Evolutionary conservation across 2,329 filamentous ascomycete genomes (phyloP).

Genomic region (Ophiostoma perfectum): DNA sequence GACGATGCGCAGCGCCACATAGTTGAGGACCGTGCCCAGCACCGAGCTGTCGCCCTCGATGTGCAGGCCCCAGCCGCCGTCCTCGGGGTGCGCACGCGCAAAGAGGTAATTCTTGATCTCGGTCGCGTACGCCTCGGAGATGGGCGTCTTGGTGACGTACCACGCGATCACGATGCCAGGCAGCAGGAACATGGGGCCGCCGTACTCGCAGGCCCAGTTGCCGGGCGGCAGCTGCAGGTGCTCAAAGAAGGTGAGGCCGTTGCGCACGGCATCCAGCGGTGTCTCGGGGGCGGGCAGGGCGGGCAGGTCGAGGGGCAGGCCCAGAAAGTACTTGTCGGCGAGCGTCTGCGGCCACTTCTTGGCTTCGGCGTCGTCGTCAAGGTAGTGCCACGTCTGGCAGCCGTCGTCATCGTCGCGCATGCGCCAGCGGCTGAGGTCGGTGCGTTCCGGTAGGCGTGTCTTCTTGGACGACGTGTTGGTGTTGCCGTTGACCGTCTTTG

Average conservation of each 20-base stretch:
- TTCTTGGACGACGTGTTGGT: background rate
- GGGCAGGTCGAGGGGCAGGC: constrained; percentile 70
- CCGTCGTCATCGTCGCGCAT: constrained; percentile 78
- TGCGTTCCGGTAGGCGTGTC: constrained; percentile 43
- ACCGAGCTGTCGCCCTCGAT: constrained; percentile 90
- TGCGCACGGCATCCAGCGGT: constrained; percentile 70
- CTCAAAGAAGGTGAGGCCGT: constrained; percentile 83
- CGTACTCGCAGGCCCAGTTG: constrained; percentile 97
- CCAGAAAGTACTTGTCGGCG: constrained; percentile 86
- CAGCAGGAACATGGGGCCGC: constrained; percentile 91
- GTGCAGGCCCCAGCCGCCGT: constrained; percentile 96
- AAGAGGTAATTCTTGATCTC: constrained; percentile 93
- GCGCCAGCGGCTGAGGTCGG: constrained; percentile 79
- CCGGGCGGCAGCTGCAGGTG: constrained; percentile 82
- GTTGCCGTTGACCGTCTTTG: background rate
- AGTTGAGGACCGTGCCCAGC: constrained; percentile 87
- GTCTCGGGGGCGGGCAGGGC: constrained; percentile 63
- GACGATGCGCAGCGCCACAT: constrained; percentile 71
- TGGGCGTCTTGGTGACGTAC: constrained; percentile 83
- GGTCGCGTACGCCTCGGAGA: constrained; percentile 70
- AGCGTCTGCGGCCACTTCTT: constrained; percentile 77
- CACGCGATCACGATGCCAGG: constrained; percentile 79
- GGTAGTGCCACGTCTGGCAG: constrained; percentile 89
- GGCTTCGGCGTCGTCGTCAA: constrained; percentile 64
- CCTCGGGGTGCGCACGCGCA: constrained; percentile 73